Percentiles rank a stretch among this genome's conserved stretches.
Conservation (phyloP, 495 filamentous ascomycete species). For the Letharia lupina region DNA sequence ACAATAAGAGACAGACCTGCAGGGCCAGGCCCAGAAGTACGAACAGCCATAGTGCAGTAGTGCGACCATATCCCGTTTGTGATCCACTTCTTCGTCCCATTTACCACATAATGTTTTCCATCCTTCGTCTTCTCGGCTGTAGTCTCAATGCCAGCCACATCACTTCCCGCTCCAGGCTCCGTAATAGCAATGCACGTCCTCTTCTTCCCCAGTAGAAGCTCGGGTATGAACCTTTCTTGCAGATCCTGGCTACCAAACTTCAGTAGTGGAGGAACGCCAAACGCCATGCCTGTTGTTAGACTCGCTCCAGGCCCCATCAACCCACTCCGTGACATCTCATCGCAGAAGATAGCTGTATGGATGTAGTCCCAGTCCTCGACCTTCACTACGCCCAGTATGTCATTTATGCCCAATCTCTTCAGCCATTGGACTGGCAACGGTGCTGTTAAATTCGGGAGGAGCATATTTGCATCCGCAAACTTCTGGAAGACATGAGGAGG, state of each 20-base stretch:
- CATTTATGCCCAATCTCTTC: slow-evolving; percentile 53
- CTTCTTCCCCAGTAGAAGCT: slow-evolving; percentile 56
- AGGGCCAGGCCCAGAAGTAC: slow-evolving; percentile 55
- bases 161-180: slow-evolving; percentile 62
- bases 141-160: slow-evolving; percentile 63
- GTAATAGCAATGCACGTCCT: slow-evolving; percentile 70
- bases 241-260: slow-evolving; percentile 55
- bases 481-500: slow-evolving; percentile 52
- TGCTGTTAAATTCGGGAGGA: slow-evolving; percentile 55
- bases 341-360: slow-evolving; percentile 58
- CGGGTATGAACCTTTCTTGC: slow-evolving; percentile 56
- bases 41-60: slow-evolving; percentile 64
- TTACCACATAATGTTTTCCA: slow-evolving; percentile 59
- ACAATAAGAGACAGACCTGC: slow-evolving; percentile 56
- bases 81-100: slow-evolving; percentile 77
- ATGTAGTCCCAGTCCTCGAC: slow-evolving; percentile 71
- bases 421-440: slow-evolving; percentile 62
- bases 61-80: slow-evolving; percentile 73
- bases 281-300: slow-evolving; percentile 61
- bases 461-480: slow-evolving; percentile 55
- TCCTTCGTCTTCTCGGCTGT: slow-evolving; percentile 55
- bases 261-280: slow-evolving; percentile 60
- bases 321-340: slow-evolving; percentile 61
- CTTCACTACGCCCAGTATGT: slow-evolving; percentile 55
- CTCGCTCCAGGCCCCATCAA: slow-evolving; percentile 50